Base-by-base conservation (phyloP, 1,139 yeast genomes). In the Neolecta irregularis region DNA sequence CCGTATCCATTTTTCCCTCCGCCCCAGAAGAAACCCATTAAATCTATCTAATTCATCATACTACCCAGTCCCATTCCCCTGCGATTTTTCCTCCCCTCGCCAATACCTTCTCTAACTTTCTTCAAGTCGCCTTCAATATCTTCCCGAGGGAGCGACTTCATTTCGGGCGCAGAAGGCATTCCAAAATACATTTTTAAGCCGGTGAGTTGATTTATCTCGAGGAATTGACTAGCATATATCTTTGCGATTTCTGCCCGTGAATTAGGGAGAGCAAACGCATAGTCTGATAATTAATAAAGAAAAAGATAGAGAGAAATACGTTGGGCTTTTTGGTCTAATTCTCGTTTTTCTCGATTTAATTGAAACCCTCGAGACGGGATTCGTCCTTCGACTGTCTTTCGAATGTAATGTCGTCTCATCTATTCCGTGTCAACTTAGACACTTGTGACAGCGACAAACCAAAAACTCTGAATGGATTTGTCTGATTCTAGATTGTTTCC, bases 301-400 rank as follows among this genome's bases (percentile, higher is more conserved):
- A 16, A 25, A 16, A 28, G 21, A 16, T 13, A 28, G 12, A 20
- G 12, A 15, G 20, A 3, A 12, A 28, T 28, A 28, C 31, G 24
- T 7, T 23, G 31, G 20, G 15, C 83, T 33, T 75, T 54, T 46
- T 74, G 70, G 53, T 85, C 96, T 71, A 83, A 66, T 37, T 73
- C 74, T 45, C 93, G 68, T 46, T 96, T 65, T 54, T 88, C 98
- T 48, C 76, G 72, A 55, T 85, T 85, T 49, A 85, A 78, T 46
- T 78, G 76, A 58, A 88, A 88, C 96, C n/a, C n/a, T n/a, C n/a
- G n/a, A n/a, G n/a, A n/a, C n/a, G n/a, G n/a, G n/a, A n/a, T n/a
- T n/a, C n/a, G n/a, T n/a, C n/a, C n/a, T n/a, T n/a, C n/a, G n/a
- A n/a, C n/a, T n/a, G n/a, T n/a, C n/a, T n/a, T n/a, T n/a, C n/a